Evolutionary conservation across 2,329 filamentous ascomycete species (phyloP), one percentile per base, ranked within the genome.

Genomic region (Botrytis pseudocinerea): DNA sequence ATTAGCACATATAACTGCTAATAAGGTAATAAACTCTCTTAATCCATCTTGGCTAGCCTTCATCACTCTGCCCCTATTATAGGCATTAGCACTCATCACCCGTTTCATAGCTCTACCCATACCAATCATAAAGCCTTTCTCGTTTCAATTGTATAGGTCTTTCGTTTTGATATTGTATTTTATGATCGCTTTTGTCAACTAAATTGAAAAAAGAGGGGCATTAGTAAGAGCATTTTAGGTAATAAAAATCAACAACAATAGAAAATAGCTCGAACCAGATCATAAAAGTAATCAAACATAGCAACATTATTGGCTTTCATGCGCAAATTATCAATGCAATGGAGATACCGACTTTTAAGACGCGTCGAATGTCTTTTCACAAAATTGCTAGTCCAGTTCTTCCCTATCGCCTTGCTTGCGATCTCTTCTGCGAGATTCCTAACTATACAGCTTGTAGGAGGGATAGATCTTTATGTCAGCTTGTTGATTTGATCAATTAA

Each of bases 331-430:
- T 57, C 6, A 57, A 57, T 57, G 4, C 14, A 57, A 7, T 1
- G 9, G 5, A 57, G n/a, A 57, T 57, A 57, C 6, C 5, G 14
- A 57, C 14, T 57, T 57, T 57, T n/a, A 32, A 57, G 54, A 57
- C 2, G 14, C 7, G 2, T 57, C 32, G 14, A 28, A 57, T 57
- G 8, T 14, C 54, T 57, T 1, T 57, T 57, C 0, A 57, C 14
- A 18, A 57, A 57, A 57, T 57, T 18, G 2, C 10, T n/a, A 28
- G 6, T 57, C 5, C 14, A 57, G 14, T 57, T 57, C n/a, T 57
- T 57, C 12, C 6, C 5, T 20, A 57, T 1, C 14, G 28, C 6
- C 5, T 2, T n/a, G 2, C 4, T 1, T 57, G 32, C 0, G 0
- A 57, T 57, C 54, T 57, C 6, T 57, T 57, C 2, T 14, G 6